Evolutionary conservation across 805 yeast genomes (phyloP).

Genomic region (Wickerhamiella lipophila): DNA sequence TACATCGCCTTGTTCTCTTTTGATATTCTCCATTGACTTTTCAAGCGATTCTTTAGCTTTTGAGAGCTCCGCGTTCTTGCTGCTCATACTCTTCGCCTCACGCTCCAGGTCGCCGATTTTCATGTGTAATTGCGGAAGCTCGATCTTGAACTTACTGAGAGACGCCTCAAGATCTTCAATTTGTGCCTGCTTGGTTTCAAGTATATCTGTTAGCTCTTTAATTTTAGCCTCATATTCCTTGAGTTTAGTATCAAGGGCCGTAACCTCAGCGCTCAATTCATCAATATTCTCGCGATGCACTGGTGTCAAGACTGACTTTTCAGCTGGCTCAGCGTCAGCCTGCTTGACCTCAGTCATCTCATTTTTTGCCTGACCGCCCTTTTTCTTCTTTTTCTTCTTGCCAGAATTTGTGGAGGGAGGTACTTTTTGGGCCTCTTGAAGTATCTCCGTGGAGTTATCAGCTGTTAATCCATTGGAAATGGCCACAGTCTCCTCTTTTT

Average conservation of each 20-base stretch:
- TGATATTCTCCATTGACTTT: slow-evolving; percentile 12
- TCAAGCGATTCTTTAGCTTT: background rate
- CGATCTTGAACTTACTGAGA: background rate
- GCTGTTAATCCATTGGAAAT: background rate
- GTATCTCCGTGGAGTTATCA: background rate
- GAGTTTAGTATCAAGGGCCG: background rate
- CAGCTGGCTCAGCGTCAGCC: background rate
- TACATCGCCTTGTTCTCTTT: slow-evolving; percentile 26
- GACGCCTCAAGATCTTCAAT: background rate
- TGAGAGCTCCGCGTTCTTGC: background rate
- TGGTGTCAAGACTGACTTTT: background rate
- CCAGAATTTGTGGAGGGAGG: background rate
- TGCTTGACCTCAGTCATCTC: background rate
- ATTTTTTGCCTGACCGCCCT: slow-evolving; percentile 4
- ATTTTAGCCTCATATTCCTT: background rate
- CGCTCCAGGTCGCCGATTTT: slow-evolving; percentile 4
- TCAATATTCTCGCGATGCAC: background rate
- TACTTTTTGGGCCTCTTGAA: background rate
- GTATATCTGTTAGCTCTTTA: slow-evolving; percentile 12
- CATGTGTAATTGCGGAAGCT: background rate
- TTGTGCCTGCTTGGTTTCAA: slow-evolving; percentile 6
- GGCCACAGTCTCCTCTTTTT: background rate
- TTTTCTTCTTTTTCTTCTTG: slow-evolving; percentile 1
- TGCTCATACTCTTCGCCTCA: background rate
- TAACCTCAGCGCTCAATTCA: background rate